Evolutionary conservation across 73 alveolate species (phyloP), one percentile per base, ranked within the genome.

Genomic region (Stentor roeselii): DNA sequence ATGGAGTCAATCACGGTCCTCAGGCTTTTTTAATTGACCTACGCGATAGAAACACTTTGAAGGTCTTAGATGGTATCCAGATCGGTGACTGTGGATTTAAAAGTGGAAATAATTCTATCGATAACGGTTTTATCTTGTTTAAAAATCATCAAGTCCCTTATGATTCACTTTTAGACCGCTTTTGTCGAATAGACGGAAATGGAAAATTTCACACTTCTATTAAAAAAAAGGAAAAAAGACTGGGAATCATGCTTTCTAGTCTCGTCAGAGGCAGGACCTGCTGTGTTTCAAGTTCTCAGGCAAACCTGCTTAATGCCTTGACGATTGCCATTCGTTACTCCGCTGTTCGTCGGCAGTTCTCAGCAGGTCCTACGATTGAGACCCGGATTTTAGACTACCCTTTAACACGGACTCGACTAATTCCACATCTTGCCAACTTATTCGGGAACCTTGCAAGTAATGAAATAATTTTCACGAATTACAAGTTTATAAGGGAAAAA

Each of bases 71-170:
- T 4, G 99, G 99, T 1, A 87, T 96, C 36, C 78, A 37, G 21
- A 92, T 88, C 34, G 99, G 99, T 42, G 98, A 93, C 60, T 94
- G 94, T 59, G 99, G 99, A 40, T 97, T 97, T 6, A 96, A 96
- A 88, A 83, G 76, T 37, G 99, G 98, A 30, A 89, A 82, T 74
- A 87, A 88, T 60, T 82, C 92, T 82, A 91, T 94, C 82, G 99
- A 96, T 83, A 96, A 94, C 85, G 99, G 99, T 34, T 96, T 60
- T 78, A 58, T 93, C 82, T 87, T 89, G 30, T 83, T 94, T 78
- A 78, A 86, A 27, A 88, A 90, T 82, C 27, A 34, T 75, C 41
- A 85, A 3, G 75, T 86, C 32, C 92, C 92, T 3, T 76, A 82
- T 38, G 89, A 82, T 38, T 61, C 83, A 42, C 87, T 86, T 11